A percentile compares a stretch with the other conserved stretches of the same genome.
Conservation (phyloP, 805 yeast genomes). For the Saitoella complicata region DNA sequence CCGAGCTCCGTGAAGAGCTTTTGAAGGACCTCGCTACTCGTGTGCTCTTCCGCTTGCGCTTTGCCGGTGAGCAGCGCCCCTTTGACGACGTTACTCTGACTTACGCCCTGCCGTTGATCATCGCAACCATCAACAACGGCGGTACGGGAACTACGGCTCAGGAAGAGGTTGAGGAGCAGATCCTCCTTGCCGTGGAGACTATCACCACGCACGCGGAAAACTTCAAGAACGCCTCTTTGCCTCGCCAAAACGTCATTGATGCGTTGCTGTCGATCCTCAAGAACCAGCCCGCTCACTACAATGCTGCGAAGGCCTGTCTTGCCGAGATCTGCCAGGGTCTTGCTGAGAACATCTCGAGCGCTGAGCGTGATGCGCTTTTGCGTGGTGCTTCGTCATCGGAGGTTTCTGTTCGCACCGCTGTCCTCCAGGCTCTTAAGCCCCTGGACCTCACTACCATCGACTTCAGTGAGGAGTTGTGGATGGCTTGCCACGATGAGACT, state of each 20-base stretch:
- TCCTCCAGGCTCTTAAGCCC: conserved; percentile 52
- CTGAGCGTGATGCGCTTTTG: conserved; percentile 45
- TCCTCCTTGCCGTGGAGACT: not conserved
- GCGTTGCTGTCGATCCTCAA: conserved; percentile 48
- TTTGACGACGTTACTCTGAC: conserved; percentile 53
- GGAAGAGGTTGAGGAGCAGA: conserved; percentile 82
- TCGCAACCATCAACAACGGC: conserved; percentile 51
- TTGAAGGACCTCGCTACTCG: conserved; percentile 40
- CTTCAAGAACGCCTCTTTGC: not conserved
- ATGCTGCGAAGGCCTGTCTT: conserved; percentile 70
- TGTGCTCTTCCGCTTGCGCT: conserved; percentile 58
- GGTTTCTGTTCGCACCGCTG: conserved; percentile 56
- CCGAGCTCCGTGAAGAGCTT: conserved; percentile 34
- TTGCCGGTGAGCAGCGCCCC: conserved; percentile 55
- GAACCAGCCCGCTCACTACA: conserved; percentile 58
- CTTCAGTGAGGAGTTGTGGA: conserved; percentile 57
- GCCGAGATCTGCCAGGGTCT: conserved; percentile 61
- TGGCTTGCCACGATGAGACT: conserved; percentile 61
- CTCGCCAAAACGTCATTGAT: conserved; percentile 41
- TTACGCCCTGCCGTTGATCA: conserved; percentile 60
- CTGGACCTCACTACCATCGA: conserved; percentile 7
- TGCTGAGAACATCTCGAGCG: conserved; percentile 38
- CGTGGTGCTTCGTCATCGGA: conserved; percentile 43
- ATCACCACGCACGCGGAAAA: not conserved
- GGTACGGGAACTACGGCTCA: conserved; percentile 30